phyloP scores from a whole-genome alignment of 345 rosid species.

The Cochlearia excelsa region DNA sequence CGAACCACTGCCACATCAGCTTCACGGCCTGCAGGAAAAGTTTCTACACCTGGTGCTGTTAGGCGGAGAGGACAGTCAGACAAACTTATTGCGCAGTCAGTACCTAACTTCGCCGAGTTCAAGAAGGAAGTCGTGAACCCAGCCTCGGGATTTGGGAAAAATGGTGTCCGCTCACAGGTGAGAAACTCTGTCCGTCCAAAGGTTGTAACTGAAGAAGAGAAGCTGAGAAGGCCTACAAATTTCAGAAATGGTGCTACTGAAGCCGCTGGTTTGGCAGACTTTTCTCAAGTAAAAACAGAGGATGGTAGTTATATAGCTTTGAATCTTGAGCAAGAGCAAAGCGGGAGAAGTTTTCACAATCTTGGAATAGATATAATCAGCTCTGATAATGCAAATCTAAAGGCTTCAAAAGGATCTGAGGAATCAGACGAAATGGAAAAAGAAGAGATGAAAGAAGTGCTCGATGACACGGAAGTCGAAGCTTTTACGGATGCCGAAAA shows the following conservation, averaged over 20 bases:
- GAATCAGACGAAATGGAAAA: slow-evolving; percentile 23
- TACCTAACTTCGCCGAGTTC: slow-evolving; percentile 78
- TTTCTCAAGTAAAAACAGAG: slow-evolving; percentile 27
- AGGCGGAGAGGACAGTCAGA: slow-evolving; percentile 70
- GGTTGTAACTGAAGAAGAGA: slow-evolving; percentile 70
- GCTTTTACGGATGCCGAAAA: slow-evolving; percentile 49
- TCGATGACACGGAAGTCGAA: slow-evolving; percentile 50
- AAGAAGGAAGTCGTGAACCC: slow-evolving; percentile 90
- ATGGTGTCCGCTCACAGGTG: slow-evolving; percentile 50
- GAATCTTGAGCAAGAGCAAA: slow-evolving; percentile 60
- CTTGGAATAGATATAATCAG: slow-evolving; percentile 49
- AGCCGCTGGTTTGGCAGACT: slow-evolving; percentile 57
- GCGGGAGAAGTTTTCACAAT: slow-evolving; percentile 51
- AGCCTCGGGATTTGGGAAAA: slow-evolving; percentile 53
- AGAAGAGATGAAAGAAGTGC: slow-evolving; percentile 50
- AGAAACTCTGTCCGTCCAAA: slow-evolving; percentile 64
- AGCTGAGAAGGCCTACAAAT: slow-evolving; percentile 47
- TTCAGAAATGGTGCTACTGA: slow-evolving; percentile 56
- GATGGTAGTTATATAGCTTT: slow-evolving; percentile 37
- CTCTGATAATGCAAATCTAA: slow-evolving; percentile 44
- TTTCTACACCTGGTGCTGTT: slow-evolving; percentile 51
- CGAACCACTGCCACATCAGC: slow-evolving; percentile 53
- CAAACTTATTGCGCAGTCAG: slow-evolving; percentile 74
- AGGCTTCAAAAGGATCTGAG: slow-evolving; percentile 57
- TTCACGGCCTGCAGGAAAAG: slow-evolving; percentile 58